A percentile compares a stretch with the other conserved stretches of the same genome.
Evolutionary conservation across 345 rosid genomes (phyloP).

Genomic region (Noccaea bulbosa): DNA sequence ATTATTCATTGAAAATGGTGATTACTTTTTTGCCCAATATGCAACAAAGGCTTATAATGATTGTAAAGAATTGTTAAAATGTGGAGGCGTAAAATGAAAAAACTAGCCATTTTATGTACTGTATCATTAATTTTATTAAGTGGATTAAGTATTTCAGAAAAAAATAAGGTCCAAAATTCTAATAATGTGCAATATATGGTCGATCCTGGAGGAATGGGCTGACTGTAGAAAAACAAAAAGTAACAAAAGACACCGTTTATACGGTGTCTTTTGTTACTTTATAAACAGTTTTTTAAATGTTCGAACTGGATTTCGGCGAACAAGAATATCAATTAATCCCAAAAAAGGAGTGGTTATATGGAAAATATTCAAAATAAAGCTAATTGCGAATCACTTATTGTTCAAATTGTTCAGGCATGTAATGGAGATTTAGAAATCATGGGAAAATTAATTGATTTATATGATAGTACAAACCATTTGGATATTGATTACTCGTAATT

Average conservation of each 20-base stretch:
- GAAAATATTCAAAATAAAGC: neutral
- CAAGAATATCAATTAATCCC: neutral
- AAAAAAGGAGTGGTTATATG: neutral
- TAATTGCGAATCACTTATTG: neutral
- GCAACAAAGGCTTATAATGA: neutral
- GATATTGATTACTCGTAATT: neutral
- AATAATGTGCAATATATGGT: neutral
- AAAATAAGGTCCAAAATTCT: neutral
- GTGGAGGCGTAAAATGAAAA: neutral
- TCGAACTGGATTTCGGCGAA: neutral
- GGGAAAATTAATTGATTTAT: neutral
- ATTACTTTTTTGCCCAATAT: neutral
- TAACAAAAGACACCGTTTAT: neutral
- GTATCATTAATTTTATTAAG: neutral
- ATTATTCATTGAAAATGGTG: neutral
- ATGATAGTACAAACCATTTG: neutral
- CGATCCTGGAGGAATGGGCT: neutral
- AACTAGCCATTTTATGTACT: neutral
- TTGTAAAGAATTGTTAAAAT: neutral
- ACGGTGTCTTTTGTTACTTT: neutral
- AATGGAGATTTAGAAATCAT: neutral
- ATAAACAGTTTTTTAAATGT: neutral
- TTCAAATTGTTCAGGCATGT: neutral
- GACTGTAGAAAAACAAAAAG: neutral
- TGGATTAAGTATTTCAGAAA: neutral